phyloP scores from a whole-genome alignment of 768 basidiomycete genomes.

The Russula vinacea region DNA sequence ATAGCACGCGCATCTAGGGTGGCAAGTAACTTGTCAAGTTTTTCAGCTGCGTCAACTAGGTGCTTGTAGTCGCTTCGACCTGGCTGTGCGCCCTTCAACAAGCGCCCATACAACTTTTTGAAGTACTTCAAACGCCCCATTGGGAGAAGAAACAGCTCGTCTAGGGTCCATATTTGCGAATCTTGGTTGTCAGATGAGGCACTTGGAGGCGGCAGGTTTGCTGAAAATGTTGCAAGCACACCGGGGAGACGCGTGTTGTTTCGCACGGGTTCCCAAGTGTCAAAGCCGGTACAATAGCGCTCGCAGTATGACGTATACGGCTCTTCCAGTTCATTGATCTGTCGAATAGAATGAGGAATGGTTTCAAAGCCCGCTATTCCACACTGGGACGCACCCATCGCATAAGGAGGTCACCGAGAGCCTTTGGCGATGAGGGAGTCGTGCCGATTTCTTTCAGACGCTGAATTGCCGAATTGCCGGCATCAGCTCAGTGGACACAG shows the following conservation, averaged over 20 bases:
- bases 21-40: conserved; percentile 68
- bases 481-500: conserved; percentile 23
- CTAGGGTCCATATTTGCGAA: conserved; percentile 70
- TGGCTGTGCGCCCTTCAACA: conserved; percentile 82
- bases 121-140: conserved; percentile 86
- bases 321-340: conserved; percentile 89
- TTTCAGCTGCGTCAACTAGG: conserved; percentile 74
- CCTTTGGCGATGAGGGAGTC: conserved; percentile 89
- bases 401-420: conserved; percentile 92
- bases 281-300: conserved; percentile 74
- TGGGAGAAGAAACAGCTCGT: conserved; percentile 84
- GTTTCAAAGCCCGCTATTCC: neutral
- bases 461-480: conserved; percentile 41
- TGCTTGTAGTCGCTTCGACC: conserved; percentile 85
- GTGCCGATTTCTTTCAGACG: conserved; percentile 93
- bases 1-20: conserved; percentile 59
- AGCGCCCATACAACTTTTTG: conserved; percentile 79
- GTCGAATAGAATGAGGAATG: conserved; percentile 27
- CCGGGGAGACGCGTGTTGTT: conserved; percentile 67
- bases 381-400: conserved; percentile 71
- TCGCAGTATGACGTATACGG: conserved; percentile 82
- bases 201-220: conserved; percentile 56
- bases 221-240: conserved; percentile 69
- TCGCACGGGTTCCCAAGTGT: conserved; percentile 76
- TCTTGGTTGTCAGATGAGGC: conserved; percentile 38